Evolutionary conservation across 306 rosid genomes (phyloP).

Genomic region (Prunus dulcis): DNA sequence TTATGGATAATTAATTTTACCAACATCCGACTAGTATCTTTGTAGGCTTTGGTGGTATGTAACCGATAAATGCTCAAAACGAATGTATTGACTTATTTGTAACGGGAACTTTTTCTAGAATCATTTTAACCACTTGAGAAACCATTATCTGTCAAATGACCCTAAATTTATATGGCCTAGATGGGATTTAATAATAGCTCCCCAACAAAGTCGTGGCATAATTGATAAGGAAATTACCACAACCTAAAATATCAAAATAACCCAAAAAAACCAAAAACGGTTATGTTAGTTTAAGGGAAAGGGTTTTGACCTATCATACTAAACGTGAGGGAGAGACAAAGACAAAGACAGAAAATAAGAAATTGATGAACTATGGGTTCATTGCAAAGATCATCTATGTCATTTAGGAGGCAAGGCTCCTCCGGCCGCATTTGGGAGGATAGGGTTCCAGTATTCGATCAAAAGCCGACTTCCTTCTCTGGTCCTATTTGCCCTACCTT

Average conservation of each 20-base stretch:
- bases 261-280: not conserved
- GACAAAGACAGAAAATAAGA: not conserved
- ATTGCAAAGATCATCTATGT: not conserved
- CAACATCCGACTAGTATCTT: too few relatives aligned
- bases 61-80: too few relatives aligned
- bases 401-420: constrained; percentile 7
- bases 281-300: not conserved
- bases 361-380: not conserved
- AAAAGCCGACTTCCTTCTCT: not conserved
- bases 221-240: not conserved
- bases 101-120: not conserved
- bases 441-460: not conserved
- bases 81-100: not conserved
- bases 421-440: constrained; percentile 5
- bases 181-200: not conserved
- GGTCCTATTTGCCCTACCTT: not conserved
- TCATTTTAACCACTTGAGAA: not conserved
- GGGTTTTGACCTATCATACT: not conserved
- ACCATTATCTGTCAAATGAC: not conserved
- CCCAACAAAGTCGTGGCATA: not conserved
- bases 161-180: not conserved
- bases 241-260: not conserved
- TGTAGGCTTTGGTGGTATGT: too few relatives aligned
- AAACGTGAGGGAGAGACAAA: not conserved
- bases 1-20: too few relatives aligned